Evolutionary conservation across 2,329 filamentous ascomycete genomes (phyloP), one percentile per base, ranked within the genome.

Genomic region (Arthrobotrys sphaeroides): DNA sequence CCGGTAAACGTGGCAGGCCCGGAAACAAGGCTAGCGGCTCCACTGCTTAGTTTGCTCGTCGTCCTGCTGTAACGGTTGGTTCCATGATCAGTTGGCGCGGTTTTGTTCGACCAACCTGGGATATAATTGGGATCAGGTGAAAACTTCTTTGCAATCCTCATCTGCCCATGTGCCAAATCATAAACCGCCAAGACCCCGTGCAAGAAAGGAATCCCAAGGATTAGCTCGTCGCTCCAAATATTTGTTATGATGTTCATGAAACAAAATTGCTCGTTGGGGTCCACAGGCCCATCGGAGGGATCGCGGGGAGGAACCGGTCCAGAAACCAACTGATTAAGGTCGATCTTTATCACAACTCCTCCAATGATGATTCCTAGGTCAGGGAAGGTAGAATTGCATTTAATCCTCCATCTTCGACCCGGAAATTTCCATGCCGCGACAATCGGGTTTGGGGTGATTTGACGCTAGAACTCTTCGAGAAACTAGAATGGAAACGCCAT

Each of bases 151-250:
- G 16, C 57, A 31, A 75, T 40, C 55, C 47, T 22, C n/a, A 75
- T 60, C n/a, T 45, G 47, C 31, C 65, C 59, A 2, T 75, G 33
- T 26, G 28, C 59, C 31, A 75, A 7, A 43, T 75, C 72, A 22
- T 59, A 75, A 7, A 65, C 31, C 4, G 33, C 72, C 26, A 69
- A 43, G 2, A 42, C 59, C 6, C 55, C 49, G 42, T 65, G 64
- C 22, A 75, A 60, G 16, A 75, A 75, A 13, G 72, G 72, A n/a
- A 60, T 20, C 1, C 72, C 72, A 9, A 75, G 57, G 12, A 75
- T 38, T 28, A 75, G 1, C 0, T 59, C 49, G 5, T 75, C 38
- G 40, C 26, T 18, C 33, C 43, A 64, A 5, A 16, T 9, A 16
- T 68, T 62, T 4, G 38, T 38, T 12, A 75, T 65, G 31, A 75